Percentiles rank a stretch among this genome's conserved stretches.
phyloP scores from a whole-genome alignment of 176 grass and related monocot species.

The Thalia dealbata region DNA sequence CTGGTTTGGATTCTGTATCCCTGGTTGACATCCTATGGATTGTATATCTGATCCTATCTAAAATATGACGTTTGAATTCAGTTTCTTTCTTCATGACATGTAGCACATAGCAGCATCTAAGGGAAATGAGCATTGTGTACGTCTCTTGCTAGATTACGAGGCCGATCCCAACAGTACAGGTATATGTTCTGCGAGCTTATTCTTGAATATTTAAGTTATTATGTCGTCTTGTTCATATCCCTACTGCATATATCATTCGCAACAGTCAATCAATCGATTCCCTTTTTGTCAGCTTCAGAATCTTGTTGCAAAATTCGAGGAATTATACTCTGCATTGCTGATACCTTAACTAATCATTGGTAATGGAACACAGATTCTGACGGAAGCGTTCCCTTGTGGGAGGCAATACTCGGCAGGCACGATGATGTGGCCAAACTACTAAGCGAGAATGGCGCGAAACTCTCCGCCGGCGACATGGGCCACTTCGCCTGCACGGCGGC shows the following conservation, averaged over 20 bases:
- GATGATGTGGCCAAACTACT: conserved; percentile 44
- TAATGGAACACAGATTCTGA: conserved; percentile 42
- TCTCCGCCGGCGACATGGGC: conserved; percentile 48
- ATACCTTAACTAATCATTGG: neutral
- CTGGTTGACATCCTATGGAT: neutral
- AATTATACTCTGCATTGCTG: too few relatives aligned
- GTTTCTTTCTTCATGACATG: conserved; percentile 17
- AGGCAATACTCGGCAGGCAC: conserved; percentile 59
- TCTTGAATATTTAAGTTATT: too few relatives aligned
- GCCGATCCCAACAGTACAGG: conserved; percentile 80
- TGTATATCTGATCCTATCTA: conserved; percentile 6
- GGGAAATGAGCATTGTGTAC: conserved; percentile 58
- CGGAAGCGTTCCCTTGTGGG: conserved; percentile 78
- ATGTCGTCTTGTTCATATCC: too few relatives aligned
- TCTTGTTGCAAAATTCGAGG: too few relatives aligned
- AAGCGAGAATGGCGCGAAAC: conserved; percentile 38
- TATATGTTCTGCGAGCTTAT: conserved; percentile 30
- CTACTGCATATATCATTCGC: too few relatives aligned
- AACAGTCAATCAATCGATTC: too few relatives aligned
- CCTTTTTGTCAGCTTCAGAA: too few relatives aligned
- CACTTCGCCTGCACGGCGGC: conserved; percentile 46
- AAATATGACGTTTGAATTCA: conserved; percentile 2
- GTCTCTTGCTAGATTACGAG: conserved; percentile 56
- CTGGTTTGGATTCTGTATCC: conserved; percentile 38
- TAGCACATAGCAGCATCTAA: conserved; percentile 93